A percentile compares a stretch with the other conserved stretches of the same genome.
These are phyloP conservation scores for Globisporangium rhizosaccharum DNA, from an alignment of 352 stramenopile species.

Conservation along the genomic window DNA sequence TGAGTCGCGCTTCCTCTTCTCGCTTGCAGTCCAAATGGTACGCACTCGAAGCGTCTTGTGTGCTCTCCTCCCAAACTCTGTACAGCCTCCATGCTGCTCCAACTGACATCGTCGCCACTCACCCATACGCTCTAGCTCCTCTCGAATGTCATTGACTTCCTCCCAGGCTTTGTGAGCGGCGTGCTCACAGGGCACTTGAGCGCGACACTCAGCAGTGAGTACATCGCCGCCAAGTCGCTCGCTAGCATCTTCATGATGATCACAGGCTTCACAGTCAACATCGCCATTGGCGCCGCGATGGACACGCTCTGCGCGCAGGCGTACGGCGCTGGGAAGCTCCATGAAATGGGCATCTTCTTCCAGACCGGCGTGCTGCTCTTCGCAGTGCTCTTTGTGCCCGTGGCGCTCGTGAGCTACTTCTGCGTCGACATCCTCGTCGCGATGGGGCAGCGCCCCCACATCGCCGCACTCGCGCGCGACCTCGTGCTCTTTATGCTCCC, in stretches of 20 bases:
- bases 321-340: slow-evolving; percentile 79
- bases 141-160: slow-evolving; percentile 64
- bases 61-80: too few relatives aligned
- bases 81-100: neutral
- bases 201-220: slow-evolving; percentile 52
- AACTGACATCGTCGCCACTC: neutral
- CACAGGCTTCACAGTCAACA: slow-evolving; percentile 73
- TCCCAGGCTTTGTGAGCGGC: slow-evolving; percentile 56
- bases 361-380: slow-evolving; percentile 80
- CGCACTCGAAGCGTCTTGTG: neutral
- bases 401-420: slow-evolving; percentile 66
- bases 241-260: slow-evolving; percentile 82
- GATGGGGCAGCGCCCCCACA: slow-evolving; percentile 57
- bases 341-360: slow-evolving; percentile 85
- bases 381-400: slow-evolving; percentile 45
- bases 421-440: slow-evolving; percentile 71
- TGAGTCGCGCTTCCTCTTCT: slow-evolving; percentile 22
- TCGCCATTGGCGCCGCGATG: slow-evolving; percentile 84
- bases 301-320: slow-evolving; percentile 85
- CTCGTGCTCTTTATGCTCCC: slow-evolving; percentile 70
- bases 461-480: slow-evolving; percentile 59
- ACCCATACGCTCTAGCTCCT: slow-evolving; percentile 24
- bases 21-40: slow-evolving; percentile 31
- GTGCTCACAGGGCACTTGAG: slow-evolving; percentile 72
- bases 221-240: slow-evolving; percentile 70